These are phyloP conservation scores for Termitomyces sp. DNA, from an alignment of 768 basidiomycete genomes.

Conservation along the genomic window DNA sequence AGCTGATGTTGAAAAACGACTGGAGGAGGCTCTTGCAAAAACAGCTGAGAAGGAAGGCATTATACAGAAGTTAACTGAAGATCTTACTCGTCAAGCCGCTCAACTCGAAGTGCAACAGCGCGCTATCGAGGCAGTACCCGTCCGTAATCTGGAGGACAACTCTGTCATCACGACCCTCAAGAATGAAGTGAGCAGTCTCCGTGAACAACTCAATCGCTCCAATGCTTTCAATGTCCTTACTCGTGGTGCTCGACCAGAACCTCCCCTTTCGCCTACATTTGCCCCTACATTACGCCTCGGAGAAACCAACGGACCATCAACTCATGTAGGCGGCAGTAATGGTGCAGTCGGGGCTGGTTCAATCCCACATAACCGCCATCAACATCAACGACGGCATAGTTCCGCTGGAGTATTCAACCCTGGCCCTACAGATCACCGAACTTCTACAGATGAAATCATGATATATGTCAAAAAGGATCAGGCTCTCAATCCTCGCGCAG, in stretches of 20 bases:
- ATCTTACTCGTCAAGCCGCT: conserved; percentile 65
- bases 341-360: conserved; percentile 14
- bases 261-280: conserved; percentile 82
- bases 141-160: conserved; percentile 73
- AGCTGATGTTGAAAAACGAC: conserved; percentile 68
- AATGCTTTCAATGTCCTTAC: conserved; percentile 89
- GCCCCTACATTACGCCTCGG: conserved; percentile 67
- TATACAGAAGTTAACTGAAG: conserved; percentile 77
- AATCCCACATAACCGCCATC: conserved; percentile 48
- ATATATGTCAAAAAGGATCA: conserved; percentile 68
- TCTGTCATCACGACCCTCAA: conserved; percentile 87
- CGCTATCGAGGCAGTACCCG: conserved; percentile 56
- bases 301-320: conserved; percentile 37
- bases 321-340: conserved; percentile 25
- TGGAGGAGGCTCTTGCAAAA: conserved; percentile 74
- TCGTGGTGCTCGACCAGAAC: conserved; percentile 61
- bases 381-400: conserved; percentile 84
- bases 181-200: conserved; percentile 85
- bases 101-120: conserved; percentile 78
- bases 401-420: conserved; percentile 75
- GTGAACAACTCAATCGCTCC: conserved; percentile 94
- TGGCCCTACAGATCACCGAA: conserved; percentile 56
- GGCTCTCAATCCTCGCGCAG: conserved; percentile 71
- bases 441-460: conserved; percentile 76
- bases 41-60: conserved; percentile 79